Evolutionary conservation across 768 basidiomycete genomes (phyloP).

Genomic region (Trametes gibbosa): DNA sequence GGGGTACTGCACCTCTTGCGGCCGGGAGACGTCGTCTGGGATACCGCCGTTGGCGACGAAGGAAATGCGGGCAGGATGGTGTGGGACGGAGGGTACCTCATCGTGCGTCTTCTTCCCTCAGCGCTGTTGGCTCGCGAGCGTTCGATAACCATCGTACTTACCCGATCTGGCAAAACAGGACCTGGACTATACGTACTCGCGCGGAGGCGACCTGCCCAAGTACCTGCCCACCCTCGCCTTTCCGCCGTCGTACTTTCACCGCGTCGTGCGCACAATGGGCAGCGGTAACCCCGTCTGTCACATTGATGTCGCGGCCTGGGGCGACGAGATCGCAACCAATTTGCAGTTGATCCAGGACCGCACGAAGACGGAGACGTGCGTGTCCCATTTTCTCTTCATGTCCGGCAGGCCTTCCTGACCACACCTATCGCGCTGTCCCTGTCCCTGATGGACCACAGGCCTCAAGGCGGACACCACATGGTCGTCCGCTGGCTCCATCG

Average conservation of each 20-base stretch:
- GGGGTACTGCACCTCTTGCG: constrained; percentile 62
- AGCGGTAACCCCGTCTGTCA: constrained; percentile 53
- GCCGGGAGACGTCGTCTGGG: constrained; percentile 84
- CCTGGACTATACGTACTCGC: constrained; percentile 79
- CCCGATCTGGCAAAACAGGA: constrained; percentile 46
- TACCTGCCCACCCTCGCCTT: constrained; percentile 80
- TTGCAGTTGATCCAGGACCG: constrained; percentile 77
- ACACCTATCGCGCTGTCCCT: not conserved
- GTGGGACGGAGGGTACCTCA: constrained; percentile 87
- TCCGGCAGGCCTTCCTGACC: not conserved
- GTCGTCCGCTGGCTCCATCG: constrained; percentile 86
- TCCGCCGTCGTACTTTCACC: constrained; percentile 87
- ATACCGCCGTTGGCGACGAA: constrained; percentile 82
- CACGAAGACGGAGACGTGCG: constrained; percentile 78
- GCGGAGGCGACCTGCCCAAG: constrained; percentile 72
- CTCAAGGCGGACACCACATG: constrained; percentile 74
- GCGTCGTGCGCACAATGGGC: constrained; percentile 61
- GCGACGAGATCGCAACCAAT: constrained; percentile 69
- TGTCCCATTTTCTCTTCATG: constrained; percentile 15
- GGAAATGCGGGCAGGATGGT: constrained; percentile 79
- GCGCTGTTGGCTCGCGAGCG: not conserved
- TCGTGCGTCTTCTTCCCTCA: constrained; percentile 50
- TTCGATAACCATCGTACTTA: not conserved
- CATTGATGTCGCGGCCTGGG: constrained; percentile 77
- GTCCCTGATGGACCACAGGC: constrained; percentile 40